Conservation (phyloP, 768 basidiomycete species). For the Lactarius hatsudake region DNA sequence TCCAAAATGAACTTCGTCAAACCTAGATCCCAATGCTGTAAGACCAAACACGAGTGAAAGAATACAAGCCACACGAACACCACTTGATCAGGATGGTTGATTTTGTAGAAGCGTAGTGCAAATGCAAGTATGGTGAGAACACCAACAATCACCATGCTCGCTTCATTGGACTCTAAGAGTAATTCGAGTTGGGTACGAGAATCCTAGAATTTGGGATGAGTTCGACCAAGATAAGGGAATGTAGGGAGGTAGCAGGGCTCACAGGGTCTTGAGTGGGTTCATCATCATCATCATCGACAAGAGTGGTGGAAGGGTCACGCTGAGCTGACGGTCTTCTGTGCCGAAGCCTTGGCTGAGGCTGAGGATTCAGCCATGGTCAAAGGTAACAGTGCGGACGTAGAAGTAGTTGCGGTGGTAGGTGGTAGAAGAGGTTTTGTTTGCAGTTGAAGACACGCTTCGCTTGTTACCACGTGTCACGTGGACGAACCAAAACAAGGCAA, state of each 20-base stretch:
- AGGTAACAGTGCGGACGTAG: neutral
- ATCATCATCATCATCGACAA: constrained; percentile 15
- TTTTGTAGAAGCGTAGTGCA: constrained; percentile 87
- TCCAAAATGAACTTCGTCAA: constrained; percentile 98
- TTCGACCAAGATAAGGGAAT: neutral
- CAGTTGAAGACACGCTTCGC: neutral
- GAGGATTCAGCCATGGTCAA: constrained; percentile 20
- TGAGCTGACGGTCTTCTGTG: constrained; percentile 18
- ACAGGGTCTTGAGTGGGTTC: constrained; percentile 16
- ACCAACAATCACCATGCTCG: constrained; percentile 60
- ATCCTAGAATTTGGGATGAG: constrained; percentile 36
- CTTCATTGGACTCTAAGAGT: constrained; percentile 58
- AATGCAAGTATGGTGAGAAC: constrained; percentile 74
- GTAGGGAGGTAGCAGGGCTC: neutral
- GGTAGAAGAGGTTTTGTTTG: neutral
- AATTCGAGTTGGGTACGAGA: constrained; percentile 60
- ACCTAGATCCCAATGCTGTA: constrained; percentile 45
- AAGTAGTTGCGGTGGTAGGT: neutral
- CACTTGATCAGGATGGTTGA: constrained; percentile 91
- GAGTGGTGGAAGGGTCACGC: neutral
- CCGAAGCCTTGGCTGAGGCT: constrained; percentile 4
- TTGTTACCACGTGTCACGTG: constrained; percentile 2
- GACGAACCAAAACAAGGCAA: neutral
- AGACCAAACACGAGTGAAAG: constrained; percentile 1
- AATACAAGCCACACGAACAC: constrained; percentile 56